These are phyloP conservation scores for Forsythia viridissima DNA, from an alignment of 257 asterid species.

Conservation along the genomic window DNA sequence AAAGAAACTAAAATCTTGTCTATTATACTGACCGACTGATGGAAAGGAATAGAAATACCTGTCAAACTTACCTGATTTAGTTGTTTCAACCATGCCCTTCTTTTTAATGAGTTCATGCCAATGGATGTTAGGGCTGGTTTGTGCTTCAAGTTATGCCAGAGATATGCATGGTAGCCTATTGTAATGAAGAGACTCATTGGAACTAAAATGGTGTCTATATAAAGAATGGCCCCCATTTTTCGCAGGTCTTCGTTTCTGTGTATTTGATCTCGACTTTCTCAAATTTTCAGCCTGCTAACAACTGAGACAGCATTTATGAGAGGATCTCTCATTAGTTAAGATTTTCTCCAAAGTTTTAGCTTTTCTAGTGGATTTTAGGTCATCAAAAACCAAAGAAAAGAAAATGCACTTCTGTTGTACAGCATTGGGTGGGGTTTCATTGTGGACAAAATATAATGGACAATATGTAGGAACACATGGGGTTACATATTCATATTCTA, in stretches of 20 bases:
- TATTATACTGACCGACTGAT: not conserved
- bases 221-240: slow-evolving; percentile 33
- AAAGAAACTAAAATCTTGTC: not conserved
- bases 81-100: slow-evolving; percentile 60
- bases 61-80: slow-evolving; percentile 52
- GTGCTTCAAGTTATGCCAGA: slow-evolving; percentile 55
- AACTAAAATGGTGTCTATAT: slow-evolving; percentile 63
- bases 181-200: slow-evolving; percentile 67
- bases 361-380: slow-evolving; percentile 31
- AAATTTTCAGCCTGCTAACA: not conserved
- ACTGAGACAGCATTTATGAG: not conserved
- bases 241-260: not conserved
- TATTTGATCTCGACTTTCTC: not conserved
- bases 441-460: not conserved
- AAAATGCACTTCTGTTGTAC: not conserved
- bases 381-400: slow-evolving; percentile 17
- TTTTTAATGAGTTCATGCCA: slow-evolving; percentile 55
- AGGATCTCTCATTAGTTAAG: not conserved
- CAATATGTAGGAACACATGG: not conserved
- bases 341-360: not conserved
- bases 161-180: slow-evolving; percentile 75
- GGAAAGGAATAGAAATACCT: not conserved
- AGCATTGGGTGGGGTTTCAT: not conserved
- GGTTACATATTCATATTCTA: not conserved
- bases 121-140: slow-evolving; percentile 56